Conservation (phyloP, 2,329 filamentous ascomycete genomes). For the Diaporthe caulivora region DNA sequence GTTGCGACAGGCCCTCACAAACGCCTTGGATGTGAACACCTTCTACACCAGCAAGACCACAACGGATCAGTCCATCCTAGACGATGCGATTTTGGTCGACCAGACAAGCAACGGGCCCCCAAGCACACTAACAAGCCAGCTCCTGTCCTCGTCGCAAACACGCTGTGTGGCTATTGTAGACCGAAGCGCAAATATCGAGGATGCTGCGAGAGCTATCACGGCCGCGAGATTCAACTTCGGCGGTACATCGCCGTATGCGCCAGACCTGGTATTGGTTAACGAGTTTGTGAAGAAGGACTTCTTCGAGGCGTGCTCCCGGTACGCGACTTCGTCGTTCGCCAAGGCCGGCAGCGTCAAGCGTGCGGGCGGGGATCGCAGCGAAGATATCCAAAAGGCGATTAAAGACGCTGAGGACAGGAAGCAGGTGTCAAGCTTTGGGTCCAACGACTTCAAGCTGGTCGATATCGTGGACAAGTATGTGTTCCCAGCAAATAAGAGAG, state of each 20-base stretch:
- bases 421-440: constrained; percentile 44
- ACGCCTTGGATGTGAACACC: constrained; percentile 45
- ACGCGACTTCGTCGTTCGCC: constrained; percentile 47
- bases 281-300: constrained; percentile 70
- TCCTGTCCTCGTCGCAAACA: constrained; percentile 40
- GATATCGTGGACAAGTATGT: constrained; percentile 46
- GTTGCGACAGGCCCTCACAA: constrained; percentile 42
- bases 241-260: constrained; percentile 70
- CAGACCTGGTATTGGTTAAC: constrained; percentile 74
- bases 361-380: constrained; percentile 41
- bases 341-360: constrained; percentile 37
- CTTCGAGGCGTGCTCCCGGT: constrained; percentile 59
- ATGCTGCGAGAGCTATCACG: constrained; percentile 65
- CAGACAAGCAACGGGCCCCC: constrained; percentile 41
- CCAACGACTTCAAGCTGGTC: constrained; percentile 44
- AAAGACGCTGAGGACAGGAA: constrained; percentile 45
- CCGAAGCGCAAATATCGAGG: constrained; percentile 65
- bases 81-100: constrained; percentile 44
- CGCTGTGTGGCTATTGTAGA: constrained; percentile 69
- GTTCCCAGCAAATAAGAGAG: neutral
- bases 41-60: constrained; percentile 43
- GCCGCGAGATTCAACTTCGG: constrained; percentile 66
- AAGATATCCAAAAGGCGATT: constrained; percentile 41
- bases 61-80: constrained; percentile 40
- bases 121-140: constrained; percentile 2